Conservation (phyloP, 371 early-diverging fungal genomes). For the Circinella minor region DNA sequence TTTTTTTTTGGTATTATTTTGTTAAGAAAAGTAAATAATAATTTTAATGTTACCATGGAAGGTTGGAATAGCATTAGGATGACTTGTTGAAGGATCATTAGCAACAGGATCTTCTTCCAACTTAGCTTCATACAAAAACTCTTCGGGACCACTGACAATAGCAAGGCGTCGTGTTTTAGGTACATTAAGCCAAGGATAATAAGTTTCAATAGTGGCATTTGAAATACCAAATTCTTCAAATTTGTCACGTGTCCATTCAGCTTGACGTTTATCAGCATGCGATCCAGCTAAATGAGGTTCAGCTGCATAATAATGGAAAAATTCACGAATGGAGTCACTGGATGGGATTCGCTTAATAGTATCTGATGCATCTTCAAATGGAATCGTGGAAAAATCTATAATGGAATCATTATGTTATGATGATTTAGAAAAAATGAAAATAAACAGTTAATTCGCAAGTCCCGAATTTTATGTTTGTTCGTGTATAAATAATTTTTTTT, state of each 20-base stretch:
- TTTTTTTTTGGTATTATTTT: no score
- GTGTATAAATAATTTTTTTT: neutral
- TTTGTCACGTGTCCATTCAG: slow-evolving; percentile 58
- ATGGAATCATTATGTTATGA: neutral
- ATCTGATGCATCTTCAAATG: slow-evolving; percentile 17
- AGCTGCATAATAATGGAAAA: slow-evolving; percentile 47
- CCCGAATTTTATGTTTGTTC: neutral
- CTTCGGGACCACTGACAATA: slow-evolving; percentile 50
- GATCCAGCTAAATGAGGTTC: slow-evolving; percentile 55
- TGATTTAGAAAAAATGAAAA: no score
- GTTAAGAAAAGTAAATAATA: no score
- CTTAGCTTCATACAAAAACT: slow-evolving; percentile 52
- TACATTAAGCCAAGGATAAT: slow-evolving; percentile 63
- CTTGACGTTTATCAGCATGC: slow-evolving; percentile 41
- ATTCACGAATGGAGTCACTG: slow-evolving; percentile 30
- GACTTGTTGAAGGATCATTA: slow-evolving; percentile 49
- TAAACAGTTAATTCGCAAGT: neutral
- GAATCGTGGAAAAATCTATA: slow-evolving; percentile 9
- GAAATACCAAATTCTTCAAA: slow-evolving; percentile 53
- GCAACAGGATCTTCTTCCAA: slow-evolving; percentile 56
- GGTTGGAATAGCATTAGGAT: slow-evolving; percentile 52
- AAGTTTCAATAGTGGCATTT: slow-evolving; percentile 57
- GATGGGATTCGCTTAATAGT: slow-evolving; percentile 36
- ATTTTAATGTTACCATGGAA: slow-evolving; percentile 53
- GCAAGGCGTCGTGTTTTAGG: slow-evolving; percentile 57